These are phyloP conservation scores for Senna tora DNA, from an alignment of 306 rosid species.

Conservation along the genomic window DNA sequence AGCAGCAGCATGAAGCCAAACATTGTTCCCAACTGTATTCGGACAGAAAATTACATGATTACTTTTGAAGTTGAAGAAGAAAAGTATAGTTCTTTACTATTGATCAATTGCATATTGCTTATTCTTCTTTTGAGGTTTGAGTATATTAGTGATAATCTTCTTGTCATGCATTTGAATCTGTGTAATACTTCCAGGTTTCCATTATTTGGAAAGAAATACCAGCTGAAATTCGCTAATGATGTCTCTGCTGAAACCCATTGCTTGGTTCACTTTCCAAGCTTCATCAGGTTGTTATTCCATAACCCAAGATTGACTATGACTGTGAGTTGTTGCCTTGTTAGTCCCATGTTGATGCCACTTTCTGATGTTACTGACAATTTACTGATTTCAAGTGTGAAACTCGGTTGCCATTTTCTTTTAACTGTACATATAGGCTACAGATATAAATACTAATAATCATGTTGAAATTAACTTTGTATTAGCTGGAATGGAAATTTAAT, in stretches of 20 bases:
- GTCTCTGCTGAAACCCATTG: conserved; percentile 80
- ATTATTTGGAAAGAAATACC: conserved; percentile 92
- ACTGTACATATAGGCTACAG: conserved; percentile 20
- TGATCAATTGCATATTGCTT: conserved; percentile 26
- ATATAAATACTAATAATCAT: conserved; percentile 10
- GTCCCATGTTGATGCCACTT: conserved; percentile 10
- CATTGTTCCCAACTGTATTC: conserved; percentile 96
- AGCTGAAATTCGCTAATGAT: conserved; percentile 82
- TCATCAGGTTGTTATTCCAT: conserved; percentile 70
- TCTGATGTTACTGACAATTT: conserved; percentile 17
- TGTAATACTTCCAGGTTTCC: conserved; percentile 74
- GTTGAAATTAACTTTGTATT: conserved; percentile 19
- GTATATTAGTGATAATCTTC: conserved; percentile 18
- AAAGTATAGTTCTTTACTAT: conserved; percentile 59
- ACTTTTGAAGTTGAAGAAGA: conserved; percentile 98
- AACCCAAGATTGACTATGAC: conserved; percentile 31
- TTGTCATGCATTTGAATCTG: conserved; percentile 27
- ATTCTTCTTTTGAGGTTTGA: conserved; percentile 30
- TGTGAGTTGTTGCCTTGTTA: conserved; percentile 32
- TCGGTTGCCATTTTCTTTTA: conserved; percentile 17
- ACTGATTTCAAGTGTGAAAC: conserved; percentile 26
- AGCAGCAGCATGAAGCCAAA: conserved; percentile 89
- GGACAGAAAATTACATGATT: conserved; percentile 94
- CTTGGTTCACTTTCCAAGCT: conserved; percentile 96
- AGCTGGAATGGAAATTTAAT: conserved; percentile 17